Percentiles rank a stretch among this genome's conserved stretches.
Evolutionary conservation across 129 eudicot genomes (phyloP).

Genomic region (Gnaphalium uliginosum): DNA sequence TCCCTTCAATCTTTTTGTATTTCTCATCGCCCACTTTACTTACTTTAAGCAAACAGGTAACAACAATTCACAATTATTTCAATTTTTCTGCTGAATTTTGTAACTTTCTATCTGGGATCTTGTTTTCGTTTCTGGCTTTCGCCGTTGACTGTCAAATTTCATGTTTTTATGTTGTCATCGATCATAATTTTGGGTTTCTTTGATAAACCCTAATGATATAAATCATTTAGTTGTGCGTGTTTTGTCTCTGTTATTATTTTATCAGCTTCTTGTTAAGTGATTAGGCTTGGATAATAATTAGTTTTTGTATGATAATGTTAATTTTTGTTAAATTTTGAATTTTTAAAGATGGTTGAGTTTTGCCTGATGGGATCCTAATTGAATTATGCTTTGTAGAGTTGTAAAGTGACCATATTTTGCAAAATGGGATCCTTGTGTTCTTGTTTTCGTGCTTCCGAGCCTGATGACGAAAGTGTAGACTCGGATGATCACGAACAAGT

Average conservation of each 20-base stretch:
- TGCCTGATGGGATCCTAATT: constrained; percentile 8
- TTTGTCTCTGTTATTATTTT: background rate
- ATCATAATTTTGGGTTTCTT: background rate
- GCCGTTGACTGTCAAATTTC: constrained; percentile 25
- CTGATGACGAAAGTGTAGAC: constrained; percentile 36
- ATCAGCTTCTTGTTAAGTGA: background rate
- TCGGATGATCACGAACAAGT: constrained; percentile 38
- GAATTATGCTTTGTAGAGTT: constrained; percentile 15
- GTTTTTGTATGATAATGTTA: background rate
- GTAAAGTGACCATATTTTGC: constrained; percentile 10
- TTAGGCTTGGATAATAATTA: background rate
- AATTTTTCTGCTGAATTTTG: constrained; percentile 3
- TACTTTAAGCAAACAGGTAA: background rate
- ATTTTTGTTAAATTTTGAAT: background rate
- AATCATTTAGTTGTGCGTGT: background rate
- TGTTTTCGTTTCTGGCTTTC: constrained; percentile 17
- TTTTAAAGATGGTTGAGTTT: background rate
- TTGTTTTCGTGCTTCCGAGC: constrained; percentile 35
- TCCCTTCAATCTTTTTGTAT: background rate
- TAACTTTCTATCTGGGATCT: constrained; percentile 28
- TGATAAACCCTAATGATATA: constrained; percentile 20
- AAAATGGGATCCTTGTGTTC: constrained; percentile 40
- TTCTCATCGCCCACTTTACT: background rate
- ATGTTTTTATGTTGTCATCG: constrained; percentile 14
- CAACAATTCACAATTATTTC: background rate